A percentile compares a stretch with the other conserved stretches of the same genome.
phyloP scores from a whole-genome alignment of 345 rosid genomes.

The Psidium friedrichsthalianum region DNA sequence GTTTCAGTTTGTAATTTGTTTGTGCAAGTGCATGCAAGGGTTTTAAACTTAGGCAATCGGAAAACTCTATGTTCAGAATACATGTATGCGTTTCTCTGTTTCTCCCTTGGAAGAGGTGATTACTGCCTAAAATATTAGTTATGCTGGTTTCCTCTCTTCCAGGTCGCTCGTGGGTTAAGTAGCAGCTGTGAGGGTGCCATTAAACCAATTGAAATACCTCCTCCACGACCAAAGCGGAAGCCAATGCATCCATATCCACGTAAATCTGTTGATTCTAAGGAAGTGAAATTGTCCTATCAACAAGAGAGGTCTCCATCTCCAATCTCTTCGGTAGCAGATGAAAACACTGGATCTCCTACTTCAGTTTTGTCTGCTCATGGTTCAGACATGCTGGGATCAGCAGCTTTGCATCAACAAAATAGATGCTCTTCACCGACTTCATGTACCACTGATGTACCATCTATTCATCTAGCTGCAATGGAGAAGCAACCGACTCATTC shows the following conservation, averaged over 20 bases:
- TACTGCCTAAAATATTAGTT: neutral
- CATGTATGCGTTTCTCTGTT: neutral
- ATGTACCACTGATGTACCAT: slow-evolving; percentile 36
- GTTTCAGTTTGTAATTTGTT: neutral
- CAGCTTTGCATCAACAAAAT: slow-evolving; percentile 21
- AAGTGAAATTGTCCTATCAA: slow-evolving; percentile 7
- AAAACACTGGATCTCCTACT: slow-evolving; percentile 42
- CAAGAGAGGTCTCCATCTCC: slow-evolving; percentile 31
- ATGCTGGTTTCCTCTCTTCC: slow-evolving; percentile 3
- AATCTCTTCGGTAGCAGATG: slow-evolving; percentile 22
- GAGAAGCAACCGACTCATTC: slow-evolving; percentile 22
- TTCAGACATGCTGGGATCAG: slow-evolving; percentile 27
- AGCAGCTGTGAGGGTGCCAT: slow-evolving; percentile 10
- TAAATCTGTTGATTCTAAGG: slow-evolving; percentile 21
- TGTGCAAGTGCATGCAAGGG: neutral
- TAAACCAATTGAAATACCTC: slow-evolving; percentile 62
- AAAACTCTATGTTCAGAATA: neutral
- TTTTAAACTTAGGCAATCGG: neutral
- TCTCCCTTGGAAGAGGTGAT: neutral
- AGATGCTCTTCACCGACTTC: slow-evolving; percentile 54
- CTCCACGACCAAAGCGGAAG: slow-evolving; percentile 86
- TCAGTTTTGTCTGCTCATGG: slow-evolving; percentile 43
- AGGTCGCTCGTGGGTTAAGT: slow-evolving; percentile 52
- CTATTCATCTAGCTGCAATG: neutral
- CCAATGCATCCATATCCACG: slow-evolving; percentile 89